A percentile compares a stretch with the other conserved stretches of the same genome.
Conservation (phyloP, 2,329 filamentous ascomycete genomes). For the Fusarium proliferatum region DNA sequence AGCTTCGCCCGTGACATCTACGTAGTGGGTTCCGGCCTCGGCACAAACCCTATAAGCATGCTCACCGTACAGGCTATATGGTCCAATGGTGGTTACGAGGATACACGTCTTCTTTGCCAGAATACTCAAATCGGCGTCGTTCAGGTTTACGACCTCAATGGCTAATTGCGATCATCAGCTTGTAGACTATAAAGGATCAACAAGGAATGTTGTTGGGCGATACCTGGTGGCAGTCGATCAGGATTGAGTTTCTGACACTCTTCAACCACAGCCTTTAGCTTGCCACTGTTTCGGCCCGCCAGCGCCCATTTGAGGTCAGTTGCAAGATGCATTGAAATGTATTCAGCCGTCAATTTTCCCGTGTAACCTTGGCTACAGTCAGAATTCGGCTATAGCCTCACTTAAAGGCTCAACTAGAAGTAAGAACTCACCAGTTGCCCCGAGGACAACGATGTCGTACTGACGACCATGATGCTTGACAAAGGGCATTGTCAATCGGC, state of each 20-base stretch:
- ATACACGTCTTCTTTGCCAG: constrained; percentile 67
- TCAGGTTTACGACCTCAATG: constrained; percentile 64
- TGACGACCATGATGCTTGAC: constrained; percentile 62
- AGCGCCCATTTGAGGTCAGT: constrained; percentile 88
- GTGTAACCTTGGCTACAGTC: constrained; percentile 74
- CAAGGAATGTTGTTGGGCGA: constrained; percentile 31
- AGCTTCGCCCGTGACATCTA: constrained; percentile 71
- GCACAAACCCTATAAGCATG: constrained; percentile 70
- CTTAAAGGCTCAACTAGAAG: neutral
- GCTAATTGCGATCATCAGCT: constrained; percentile 45
- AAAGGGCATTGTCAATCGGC: constrained; percentile 52
- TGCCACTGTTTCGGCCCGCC: constrained; percentile 81
- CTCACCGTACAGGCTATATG: constrained; percentile 68
- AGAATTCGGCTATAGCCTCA: constrained; percentile 1
- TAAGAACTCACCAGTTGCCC: constrained; percentile 62
- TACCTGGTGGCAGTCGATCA: constrained; percentile 78
- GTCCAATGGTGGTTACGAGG: constrained; percentile 69
- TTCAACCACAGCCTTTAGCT: constrained; percentile 75
- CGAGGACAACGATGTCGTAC: constrained; percentile 69
- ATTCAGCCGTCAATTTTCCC: constrained; percentile 78
- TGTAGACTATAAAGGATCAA: neutral
- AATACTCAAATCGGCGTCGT: constrained; percentile 57
- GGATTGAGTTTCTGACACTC: constrained; percentile 74
- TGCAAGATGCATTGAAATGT: constrained; percentile 76
- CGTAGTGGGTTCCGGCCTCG: constrained; percentile 71